phyloP scores from a whole-genome alignment of 225 moss, liverwort and hornwort species.

The Neckera pumila region DNA sequence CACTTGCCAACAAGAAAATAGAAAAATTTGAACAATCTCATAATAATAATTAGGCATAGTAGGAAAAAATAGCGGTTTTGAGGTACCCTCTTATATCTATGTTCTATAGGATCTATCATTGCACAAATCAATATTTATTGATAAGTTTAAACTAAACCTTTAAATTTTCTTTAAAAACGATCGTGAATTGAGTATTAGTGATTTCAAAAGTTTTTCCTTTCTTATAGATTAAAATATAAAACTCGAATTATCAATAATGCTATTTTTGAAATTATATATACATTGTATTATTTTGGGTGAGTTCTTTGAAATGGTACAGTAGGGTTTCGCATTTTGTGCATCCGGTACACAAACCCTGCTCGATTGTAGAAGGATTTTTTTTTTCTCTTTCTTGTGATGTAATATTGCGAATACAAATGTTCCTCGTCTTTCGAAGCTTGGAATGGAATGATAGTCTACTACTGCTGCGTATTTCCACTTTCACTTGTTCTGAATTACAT shows the following conservation, averaged over 20 bases:
- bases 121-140: neutral
- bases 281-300: too few species aligned
- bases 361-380: too few species aligned
- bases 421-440: neutral
- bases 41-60: too few species aligned
- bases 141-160: neutral
- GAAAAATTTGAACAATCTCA: too few species aligned
- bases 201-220: neutral
- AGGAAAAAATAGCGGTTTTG: too few species aligned
- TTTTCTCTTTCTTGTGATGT: neutral
- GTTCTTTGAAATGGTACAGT: too few species aligned
- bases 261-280: neutral
- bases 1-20: too few species aligned
- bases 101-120: neutral
- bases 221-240: neutral
- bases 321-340: neutral
- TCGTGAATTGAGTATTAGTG: neutral
- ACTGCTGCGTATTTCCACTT: neutral
- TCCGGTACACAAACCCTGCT: neutral
- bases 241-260: neutral
- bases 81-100: too few species aligned
- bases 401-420: neutral
- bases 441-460: neutral
- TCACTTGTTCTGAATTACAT: neutral
- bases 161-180: neutral